Evolutionary conservation across 2,329 filamentous ascomycete species (phyloP), one percentile per base, ranked within the genome.

Genomic region (Phialocephala subalpina): DNA sequence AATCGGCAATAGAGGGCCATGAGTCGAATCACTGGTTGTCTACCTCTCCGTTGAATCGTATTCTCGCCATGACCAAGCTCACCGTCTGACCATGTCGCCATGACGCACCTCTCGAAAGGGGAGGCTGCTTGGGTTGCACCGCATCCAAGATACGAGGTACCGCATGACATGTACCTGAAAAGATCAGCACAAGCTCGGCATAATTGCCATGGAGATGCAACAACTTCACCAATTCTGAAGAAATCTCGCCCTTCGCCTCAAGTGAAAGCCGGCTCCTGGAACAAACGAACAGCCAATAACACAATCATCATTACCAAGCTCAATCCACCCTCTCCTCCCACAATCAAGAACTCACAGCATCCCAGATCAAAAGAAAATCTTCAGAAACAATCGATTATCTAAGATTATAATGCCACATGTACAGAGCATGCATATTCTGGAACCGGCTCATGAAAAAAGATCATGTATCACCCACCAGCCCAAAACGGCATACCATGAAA

Each of bases 401-500:
- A 66, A 59, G 33, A 59, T 62, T 59, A 66, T 66, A 64, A 47
- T 33, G 25, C 12, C 12, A n/a, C 57, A 60, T 64, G 12, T 64
- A 60, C 57, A 42, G 22, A 20, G n/a, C 45, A 40, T 16, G 36
- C n/a, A 53, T 14, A 16, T 18, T 33, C 49, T 7, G 22, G 49
- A 53, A 22, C 49, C 11, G 49, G 29, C 12, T n/a, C 45, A 49
- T 27, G 22, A 49, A 49, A 49, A 9, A 22, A 11, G 12, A 42
- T 49, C 20, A 49, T 22, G 22, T 25, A 49, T 27, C 45, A 52
- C 8, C 33, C 59, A 53, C 16, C 29, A 36, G 49, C 57, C 62
- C 58, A 56, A 45, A 58, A 63, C 3, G 9, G 9, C 9, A 58
- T 29, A 29, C 47, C 60, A 36, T 20, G 22, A 42, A 42, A 52